Evolutionary conservation across 495 filamentous ascomycete species (phyloP).

Genomic region (Thozetella sp.): DNA sequence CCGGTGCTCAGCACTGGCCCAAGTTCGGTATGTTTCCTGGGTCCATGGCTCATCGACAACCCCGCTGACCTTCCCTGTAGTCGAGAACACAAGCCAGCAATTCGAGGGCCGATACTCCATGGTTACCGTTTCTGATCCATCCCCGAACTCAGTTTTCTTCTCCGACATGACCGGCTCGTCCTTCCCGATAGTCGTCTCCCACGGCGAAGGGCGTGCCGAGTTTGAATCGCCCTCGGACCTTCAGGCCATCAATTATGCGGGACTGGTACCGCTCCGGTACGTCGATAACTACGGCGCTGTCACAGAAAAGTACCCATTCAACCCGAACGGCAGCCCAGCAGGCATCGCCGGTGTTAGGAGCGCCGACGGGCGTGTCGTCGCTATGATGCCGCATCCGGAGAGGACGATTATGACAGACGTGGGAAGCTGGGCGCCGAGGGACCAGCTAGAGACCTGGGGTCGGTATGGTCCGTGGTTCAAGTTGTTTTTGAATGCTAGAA

Average conservation of each 20-base stretch:
- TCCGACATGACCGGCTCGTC: constrained; percentile 85
- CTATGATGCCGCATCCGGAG: constrained; percentile 97
- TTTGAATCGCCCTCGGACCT: constrained; percentile 59
- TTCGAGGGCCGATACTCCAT: constrained; percentile 91
- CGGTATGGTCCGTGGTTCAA: constrained; percentile 88
- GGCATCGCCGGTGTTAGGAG: constrained; percentile 85
- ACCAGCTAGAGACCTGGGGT: constrained; percentile 71
- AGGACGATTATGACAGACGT: constrained; percentile 83
- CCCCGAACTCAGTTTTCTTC: constrained; percentile 72
- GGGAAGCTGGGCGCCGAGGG: constrained; percentile 71
- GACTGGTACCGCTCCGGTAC: constrained; percentile 74
- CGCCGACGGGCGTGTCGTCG: constrained; percentile 81
- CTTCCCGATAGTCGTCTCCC: constrained; percentile 86
- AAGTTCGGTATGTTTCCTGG: constrained; percentile 52
- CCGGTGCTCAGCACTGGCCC: constrained; percentile 84
- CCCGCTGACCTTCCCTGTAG: constrained; percentile 15
- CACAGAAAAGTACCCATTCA: constrained; percentile 85
- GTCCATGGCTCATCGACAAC: not conserved
- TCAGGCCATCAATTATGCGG: constrained; percentile 61
- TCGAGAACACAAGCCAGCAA: constrained; percentile 83
- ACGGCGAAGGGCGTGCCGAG: constrained; percentile 89
- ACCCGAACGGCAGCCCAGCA: constrained; percentile 89
- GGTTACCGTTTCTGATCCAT: constrained; percentile 75
- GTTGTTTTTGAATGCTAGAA: constrained; percentile 77
- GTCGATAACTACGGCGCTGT: constrained; percentile 76